These are phyloP conservation scores for Asterella californica DNA, from an alignment of 225 moss, liverwort and hornwort genomes.

Conservation along the genomic window DNA sequence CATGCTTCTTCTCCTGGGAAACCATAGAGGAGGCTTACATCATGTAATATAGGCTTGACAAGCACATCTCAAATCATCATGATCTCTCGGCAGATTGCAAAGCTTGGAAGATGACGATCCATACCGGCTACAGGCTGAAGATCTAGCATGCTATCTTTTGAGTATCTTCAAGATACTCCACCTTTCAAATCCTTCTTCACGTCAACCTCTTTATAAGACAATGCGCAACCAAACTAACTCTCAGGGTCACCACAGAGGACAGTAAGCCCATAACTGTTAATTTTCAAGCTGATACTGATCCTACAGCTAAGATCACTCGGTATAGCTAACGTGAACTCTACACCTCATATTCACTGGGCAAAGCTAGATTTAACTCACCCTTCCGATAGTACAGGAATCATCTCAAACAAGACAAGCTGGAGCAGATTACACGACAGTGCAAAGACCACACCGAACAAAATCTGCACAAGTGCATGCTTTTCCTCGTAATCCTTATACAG, in stretches of 20 bases:
- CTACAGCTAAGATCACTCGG: neutral
- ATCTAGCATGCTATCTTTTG: neutral
- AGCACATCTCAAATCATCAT: neutral
- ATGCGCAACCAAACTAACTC: neutral
- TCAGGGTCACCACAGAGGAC: neutral
- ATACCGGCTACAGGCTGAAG: neutral
- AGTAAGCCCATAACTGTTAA: neutral
- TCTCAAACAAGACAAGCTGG: slow-evolving; percentile 64
- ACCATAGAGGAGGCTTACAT: neutral
- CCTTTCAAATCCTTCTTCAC: neutral
- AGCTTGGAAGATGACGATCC: neutral
- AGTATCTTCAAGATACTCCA: neutral
- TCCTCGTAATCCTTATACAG: slow-evolving; percentile 67
- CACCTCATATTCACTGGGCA: neutral
- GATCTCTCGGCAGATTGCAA: neutral
- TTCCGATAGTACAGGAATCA: slow-evolving; percentile 54
- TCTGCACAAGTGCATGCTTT: slow-evolving; percentile 63
- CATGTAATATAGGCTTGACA: neutral
- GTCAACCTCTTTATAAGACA: neutral
- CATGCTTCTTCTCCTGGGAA: neutral
- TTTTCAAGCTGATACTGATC: neutral
- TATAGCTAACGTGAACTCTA: neutral
- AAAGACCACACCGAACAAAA: slow-evolving; percentile 60
- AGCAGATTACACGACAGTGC: slow-evolving; percentile 66
- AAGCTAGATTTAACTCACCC: slow-evolving; percentile 32